Evolutionary conservation across 1,284 basidiomycete species (phyloP).

Genomic region (Taiwanofungus camphoratus): DNA sequence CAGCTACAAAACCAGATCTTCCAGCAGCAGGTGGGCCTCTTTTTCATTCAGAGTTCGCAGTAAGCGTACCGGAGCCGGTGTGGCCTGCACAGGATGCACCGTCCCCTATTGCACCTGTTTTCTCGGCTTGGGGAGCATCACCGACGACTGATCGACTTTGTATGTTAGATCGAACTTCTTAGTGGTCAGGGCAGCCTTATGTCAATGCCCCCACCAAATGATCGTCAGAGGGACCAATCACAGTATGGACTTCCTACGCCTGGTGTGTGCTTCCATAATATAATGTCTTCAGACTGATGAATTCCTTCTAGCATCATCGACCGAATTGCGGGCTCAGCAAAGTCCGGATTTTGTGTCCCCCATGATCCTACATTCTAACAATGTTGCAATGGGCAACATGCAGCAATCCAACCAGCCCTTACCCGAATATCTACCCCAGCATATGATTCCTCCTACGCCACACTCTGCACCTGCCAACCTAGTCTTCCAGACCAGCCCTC

Average conservation of each 20-base stretch:
- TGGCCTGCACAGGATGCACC: neutral
- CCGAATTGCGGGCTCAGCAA: constrained; percentile 58
- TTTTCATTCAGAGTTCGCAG: no score
- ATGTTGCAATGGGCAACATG: constrained; percentile 17
- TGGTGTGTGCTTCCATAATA: constrained; percentile 35
- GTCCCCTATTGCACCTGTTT: constrained; percentile 6
- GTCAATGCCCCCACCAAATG: constrained; percentile 25
- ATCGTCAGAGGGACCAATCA: constrained; percentile 33
- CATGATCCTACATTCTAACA: constrained; percentile 41
- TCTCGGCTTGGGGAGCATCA: no score
- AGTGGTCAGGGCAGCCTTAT: constrained; percentile 42
- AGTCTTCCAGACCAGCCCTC: constrained; percentile 42
- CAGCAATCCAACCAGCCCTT: constrained; percentile 32
- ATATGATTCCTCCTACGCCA: constrained; percentile 27
- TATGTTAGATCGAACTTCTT: constrained; percentile 69
- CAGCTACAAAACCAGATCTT: constrained; percentile 79
- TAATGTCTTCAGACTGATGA: neutral
- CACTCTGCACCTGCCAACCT: constrained; percentile 62
- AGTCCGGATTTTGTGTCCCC: constrained; percentile 58
- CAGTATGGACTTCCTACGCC: constrained; percentile 70
- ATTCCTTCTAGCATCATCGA: constrained; percentile 44
- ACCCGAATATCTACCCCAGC: constrained; percentile 21
- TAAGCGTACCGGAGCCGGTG: no score
- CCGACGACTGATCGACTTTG: no score
- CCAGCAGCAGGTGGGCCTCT: constrained; percentile 68